Percentiles rank a stretch among this genome's conserved stretches.
Conservation (phyloP, 352 stramenopile species). For the Pythium chondricola region DNA sequence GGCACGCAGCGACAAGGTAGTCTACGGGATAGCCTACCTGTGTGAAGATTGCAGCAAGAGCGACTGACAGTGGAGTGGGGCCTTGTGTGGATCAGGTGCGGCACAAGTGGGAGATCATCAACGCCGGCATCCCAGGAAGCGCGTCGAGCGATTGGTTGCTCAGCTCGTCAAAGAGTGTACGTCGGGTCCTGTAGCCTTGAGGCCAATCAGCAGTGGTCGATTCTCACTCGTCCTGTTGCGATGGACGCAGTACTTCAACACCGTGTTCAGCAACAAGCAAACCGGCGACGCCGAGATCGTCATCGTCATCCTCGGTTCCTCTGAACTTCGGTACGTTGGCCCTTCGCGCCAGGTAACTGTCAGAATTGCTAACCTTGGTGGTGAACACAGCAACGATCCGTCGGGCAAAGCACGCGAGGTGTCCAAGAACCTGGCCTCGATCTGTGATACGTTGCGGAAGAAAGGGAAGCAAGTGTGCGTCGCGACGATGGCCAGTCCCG, state of each 20-base stretch:
- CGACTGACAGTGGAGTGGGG: background rate
- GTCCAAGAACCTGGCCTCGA: conserved; percentile 51
- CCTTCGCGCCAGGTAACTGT: background rate
- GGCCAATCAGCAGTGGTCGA: no score
- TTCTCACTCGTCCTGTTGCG: no score
- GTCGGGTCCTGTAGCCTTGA: no score
- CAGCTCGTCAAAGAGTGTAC: conserved; percentile 54
- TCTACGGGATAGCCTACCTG: conserved; percentile 6
- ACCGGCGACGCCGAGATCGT: conserved; percentile 72
- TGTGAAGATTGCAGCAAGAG: background rate
- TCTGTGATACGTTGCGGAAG: conserved; percentile 76
- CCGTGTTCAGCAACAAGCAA: conserved; percentile 46
- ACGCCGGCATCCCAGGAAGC: conserved; percentile 59
- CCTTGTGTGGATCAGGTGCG: no score
- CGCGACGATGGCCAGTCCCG: conserved; percentile 45
- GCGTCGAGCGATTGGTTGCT: conserved; percentile 60
- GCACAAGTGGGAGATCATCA: conserved; percentile 78
- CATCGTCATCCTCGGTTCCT: conserved; percentile 70
- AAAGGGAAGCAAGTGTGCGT: conserved; percentile 79
- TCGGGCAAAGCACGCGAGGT: conserved; percentile 27
- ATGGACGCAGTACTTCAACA: conserved; percentile 52
- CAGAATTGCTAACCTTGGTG: background rate
- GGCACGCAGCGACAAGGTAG: conserved; percentile 52
- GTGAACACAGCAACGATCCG: no score
- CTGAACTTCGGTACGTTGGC: conserved; percentile 39